These are phyloP conservation scores for Populus hybrid DNA, from an alignment of 441 rosid genomes.

Conservation along the genomic window DNA sequence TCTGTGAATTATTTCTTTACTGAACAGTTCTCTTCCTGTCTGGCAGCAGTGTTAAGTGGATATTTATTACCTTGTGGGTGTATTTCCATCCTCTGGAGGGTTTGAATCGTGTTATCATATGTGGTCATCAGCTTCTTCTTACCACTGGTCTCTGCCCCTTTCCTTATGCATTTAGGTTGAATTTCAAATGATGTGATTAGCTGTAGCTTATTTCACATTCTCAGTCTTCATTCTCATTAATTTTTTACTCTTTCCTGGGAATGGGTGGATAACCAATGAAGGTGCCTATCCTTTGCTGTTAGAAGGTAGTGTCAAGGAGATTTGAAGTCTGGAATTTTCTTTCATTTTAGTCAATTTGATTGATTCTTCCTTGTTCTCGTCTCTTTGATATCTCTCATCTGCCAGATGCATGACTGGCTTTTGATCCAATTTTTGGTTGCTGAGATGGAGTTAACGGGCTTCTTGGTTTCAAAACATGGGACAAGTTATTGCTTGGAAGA, in stretches of 20 bases:
- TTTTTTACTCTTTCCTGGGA: not conserved
- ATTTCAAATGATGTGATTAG: not conserved
- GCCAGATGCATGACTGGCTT: not conserved
- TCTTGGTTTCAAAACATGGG: not conserved
- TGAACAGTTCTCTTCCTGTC: not conserved
- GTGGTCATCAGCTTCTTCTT: not conserved
- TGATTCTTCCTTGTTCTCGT: not conserved
- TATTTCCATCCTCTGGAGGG: not conserved
- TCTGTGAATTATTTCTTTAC: not conserved
- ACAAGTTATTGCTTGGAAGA: slow-evolving; percentile 3
- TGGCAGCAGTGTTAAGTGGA: not conserved
- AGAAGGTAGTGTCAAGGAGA: slow-evolving; percentile 6
- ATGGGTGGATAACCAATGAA: not conserved
- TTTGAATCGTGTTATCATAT: not conserved
- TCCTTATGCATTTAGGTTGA: slow-evolving; percentile 5
- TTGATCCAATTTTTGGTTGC: not conserved
- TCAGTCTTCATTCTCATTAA: not conserved
- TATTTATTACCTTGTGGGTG: not conserved
- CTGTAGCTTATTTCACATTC: not conserved
- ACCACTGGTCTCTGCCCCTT: not conserved
- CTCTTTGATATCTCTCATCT: not conserved
- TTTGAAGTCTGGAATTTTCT: slow-evolving; percentile 5
- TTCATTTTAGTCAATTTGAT: not conserved
- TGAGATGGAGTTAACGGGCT: slow-evolving; percentile 1
- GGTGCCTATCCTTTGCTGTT: not conserved